These are phyloP conservation scores for Calocybe gambosa DNA, from an alignment of 1,284 basidiomycete species.

Conservation along the genomic window DNA sequence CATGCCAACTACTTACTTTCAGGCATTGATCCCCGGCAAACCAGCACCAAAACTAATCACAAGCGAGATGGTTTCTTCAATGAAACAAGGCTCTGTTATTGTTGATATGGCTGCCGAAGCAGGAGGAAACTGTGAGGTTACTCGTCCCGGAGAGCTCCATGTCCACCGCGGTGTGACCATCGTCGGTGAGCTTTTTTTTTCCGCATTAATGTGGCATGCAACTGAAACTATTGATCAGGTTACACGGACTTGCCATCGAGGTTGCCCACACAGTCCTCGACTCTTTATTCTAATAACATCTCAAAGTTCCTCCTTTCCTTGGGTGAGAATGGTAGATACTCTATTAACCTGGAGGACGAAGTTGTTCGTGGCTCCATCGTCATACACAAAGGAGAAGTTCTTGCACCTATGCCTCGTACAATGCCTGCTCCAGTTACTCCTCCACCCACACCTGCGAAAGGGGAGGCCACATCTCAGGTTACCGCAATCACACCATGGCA, in stretches of 20 bases:
- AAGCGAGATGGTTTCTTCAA: slow-evolving; percentile 75
- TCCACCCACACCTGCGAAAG: slow-evolving; percentile 44
- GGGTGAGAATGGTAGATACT: slow-evolving; percentile 56
- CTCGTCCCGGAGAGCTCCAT: slow-evolving; percentile 65
- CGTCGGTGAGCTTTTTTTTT: slow-evolving; percentile 46
- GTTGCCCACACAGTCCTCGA: slow-evolving; percentile 80
- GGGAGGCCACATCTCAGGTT: slow-evolving; percentile 43
- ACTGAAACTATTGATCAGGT: slow-evolving; percentile 34
- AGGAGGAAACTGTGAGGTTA: slow-evolving; percentile 80
- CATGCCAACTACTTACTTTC: slow-evolving; percentile 1
- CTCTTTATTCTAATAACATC: slow-evolving; percentile 85
- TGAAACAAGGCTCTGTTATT: slow-evolving; percentile 84
- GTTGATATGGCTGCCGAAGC: slow-evolving; percentile 82
- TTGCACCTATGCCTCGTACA: slow-evolving; percentile 62
- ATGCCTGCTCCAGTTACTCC: slow-evolving; percentile 53
- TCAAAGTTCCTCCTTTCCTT: slow-evolving; percentile 83
- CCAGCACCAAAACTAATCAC: slow-evolving; percentile 80
- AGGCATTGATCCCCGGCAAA: slow-evolving; percentile 79
- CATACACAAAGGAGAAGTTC: slow-evolving; percentile 58
- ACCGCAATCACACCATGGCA: slow-evolving; percentile 78
- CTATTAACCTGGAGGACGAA: slow-evolving; percentile 72
- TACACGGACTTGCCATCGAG: slow-evolving; percentile 80
- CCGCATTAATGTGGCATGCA: slow-evolving; percentile 4
- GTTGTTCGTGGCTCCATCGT: slow-evolving; percentile 78
- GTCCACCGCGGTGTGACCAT: slow-evolving; percentile 71